Evolutionary conservation across 2,329 filamentous ascomycete genomes (phyloP).

Genomic region (Pseudogymnoascus sp.): DNA sequence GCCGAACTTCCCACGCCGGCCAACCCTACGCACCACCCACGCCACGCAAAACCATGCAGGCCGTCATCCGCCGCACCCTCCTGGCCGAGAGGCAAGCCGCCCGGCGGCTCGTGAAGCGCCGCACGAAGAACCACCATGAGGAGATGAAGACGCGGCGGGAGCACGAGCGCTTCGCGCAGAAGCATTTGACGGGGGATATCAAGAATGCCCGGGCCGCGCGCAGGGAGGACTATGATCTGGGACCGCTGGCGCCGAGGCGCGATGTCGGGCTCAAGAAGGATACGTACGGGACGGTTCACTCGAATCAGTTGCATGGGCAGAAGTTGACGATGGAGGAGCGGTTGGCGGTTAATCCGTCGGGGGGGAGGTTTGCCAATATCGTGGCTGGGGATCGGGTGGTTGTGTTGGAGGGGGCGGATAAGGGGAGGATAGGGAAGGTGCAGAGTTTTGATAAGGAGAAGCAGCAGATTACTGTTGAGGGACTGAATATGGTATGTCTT

Average conservation of each 20-base stretch:
- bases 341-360: slow-evolving; percentile 23
- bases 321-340: slow-evolving; percentile 13
- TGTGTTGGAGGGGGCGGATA: slow-evolving; percentile 66
- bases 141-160: slow-evolving; percentile 17
- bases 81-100: slow-evolving; percentile 57
- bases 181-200: slow-evolving; percentile 28
- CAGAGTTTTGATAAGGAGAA: slow-evolving; percentile 42
- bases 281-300: slow-evolving; percentile 49
- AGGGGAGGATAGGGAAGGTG: slow-evolving; percentile 76
- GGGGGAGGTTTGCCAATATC: slow-evolving; percentile 49
- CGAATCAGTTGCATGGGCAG: slow-evolving; percentile 26
- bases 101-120: slow-evolving; percentile 35
- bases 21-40: slow-evolving; percentile 9
- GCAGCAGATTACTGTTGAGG: slow-evolving; percentile 53
- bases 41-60: slow-evolving; percentile 50
- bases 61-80: slow-evolving; percentile 56
- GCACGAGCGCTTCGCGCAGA: slow-evolving; percentile 18
- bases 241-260: slow-evolving; percentile 67
- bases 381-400: slow-evolving; percentile 71
- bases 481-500: slow-evolving; percentile 52
- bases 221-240: slow-evolving; percentile 70
- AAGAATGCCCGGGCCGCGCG: slow-evolving; percentile 46
- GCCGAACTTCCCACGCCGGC: not conserved
- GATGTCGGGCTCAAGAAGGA: slow-evolving; percentile 54
- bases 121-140: slow-evolving; percentile 24